These are phyloP conservation scores for Diatrype stigma DNA, from an alignment of 2,329 filamentous ascomycete species.

Conservation along the genomic window DNA sequence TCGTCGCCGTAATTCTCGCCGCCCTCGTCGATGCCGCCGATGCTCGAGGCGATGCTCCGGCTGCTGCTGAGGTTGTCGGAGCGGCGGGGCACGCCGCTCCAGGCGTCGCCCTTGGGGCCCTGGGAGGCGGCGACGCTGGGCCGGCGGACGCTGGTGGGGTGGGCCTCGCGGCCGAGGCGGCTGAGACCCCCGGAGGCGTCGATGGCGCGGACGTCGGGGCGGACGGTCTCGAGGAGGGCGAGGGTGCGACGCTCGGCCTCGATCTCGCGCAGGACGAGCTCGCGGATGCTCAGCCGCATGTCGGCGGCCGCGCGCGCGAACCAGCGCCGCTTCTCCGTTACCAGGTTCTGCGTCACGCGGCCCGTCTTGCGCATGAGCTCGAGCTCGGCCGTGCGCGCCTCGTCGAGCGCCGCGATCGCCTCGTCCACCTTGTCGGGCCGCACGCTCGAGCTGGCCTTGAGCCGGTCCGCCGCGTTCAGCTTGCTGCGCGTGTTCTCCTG, in stretches of 20 bases:
- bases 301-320: slow-evolving; percentile 83
- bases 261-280: slow-evolving; percentile 92
- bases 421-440: slow-evolving; percentile 96
- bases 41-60: slow-evolving; percentile 65
- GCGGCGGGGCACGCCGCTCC: slow-evolving; percentile 87
- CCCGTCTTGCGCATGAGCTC: slow-evolving; percentile 82
- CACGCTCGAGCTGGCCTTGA: slow-evolving; percentile 83
- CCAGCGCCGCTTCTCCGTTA: slow-evolving; percentile 87
- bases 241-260: slow-evolving; percentile 90
- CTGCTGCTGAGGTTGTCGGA: slow-evolving; percentile 73
- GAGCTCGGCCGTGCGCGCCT: slow-evolving; percentile 76
- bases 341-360: slow-evolving; percentile 81
- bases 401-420: slow-evolving; percentile 85
- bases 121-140: slow-evolving; percentile 80
- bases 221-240: slow-evolving; percentile 86
- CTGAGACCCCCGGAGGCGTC: slow-evolving; percentile 87
- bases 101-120: slow-evolving; percentile 95
- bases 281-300: slow-evolving; percentile 75
- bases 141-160: slow-evolving; percentile 65
- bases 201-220: slow-evolving; percentile 88
- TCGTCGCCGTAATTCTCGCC: slow-evolving; percentile 52
- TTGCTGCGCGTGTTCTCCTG: slow-evolving; percentile 81
- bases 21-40: slow-evolving; percentile 41
- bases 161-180: slow-evolving; percentile 81
- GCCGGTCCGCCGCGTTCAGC: slow-evolving; percentile 78